These are phyloP conservation scores for Hanseniaspora vineae DNA, from an alignment of 805 yeast genomes.

Conservation along the genomic window DNA sequence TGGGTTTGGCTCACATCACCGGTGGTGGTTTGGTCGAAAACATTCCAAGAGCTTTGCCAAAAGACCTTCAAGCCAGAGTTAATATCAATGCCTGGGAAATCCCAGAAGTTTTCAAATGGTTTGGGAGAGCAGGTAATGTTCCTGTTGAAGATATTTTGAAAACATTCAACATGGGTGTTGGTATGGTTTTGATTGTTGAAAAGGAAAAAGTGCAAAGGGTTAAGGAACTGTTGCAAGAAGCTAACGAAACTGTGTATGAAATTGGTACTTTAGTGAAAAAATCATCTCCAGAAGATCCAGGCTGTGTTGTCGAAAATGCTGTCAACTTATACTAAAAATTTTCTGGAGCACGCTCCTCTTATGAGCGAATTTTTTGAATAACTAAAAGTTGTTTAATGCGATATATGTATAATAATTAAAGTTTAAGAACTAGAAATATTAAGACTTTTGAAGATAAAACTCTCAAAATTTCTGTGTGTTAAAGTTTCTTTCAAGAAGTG, in stretches of 20 bases:
- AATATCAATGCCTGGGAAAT: constrained; percentile 75
- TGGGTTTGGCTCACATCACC: constrained; percentile 93
- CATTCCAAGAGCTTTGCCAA: constrained; percentile 88
- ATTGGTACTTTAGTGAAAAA: constrained; percentile 50
- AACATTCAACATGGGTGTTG: constrained; percentile 92
- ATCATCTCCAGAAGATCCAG: constrained; percentile 34
- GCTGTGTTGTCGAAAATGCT: constrained; percentile 44
- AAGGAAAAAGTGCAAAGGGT: constrained; percentile 49
- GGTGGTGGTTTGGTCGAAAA: constrained; percentile 98
- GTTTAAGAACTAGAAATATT: background rate
- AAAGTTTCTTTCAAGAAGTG: constrained; percentile 8
- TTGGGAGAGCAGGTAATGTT: constrained; percentile 81
- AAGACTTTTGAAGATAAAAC: too few relatives aligned
- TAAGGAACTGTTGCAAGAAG: constrained; percentile 37
- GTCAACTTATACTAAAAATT: constrained; percentile 17
- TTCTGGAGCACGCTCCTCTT: too few relatives aligned
- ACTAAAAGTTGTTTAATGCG: too few relatives aligned
- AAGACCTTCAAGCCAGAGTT: constrained; percentile 61
- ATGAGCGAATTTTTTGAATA: too few relatives aligned
- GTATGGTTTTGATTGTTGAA: constrained; percentile 85
- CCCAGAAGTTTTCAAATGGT: constrained; percentile 87
- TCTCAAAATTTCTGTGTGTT: too few relatives aligned
- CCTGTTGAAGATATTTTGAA: constrained; percentile 75
- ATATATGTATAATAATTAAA: background rate
- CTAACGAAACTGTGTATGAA: constrained; percentile 63